Percentiles rank a stretch among this genome's conserved stretches.
phyloP scores from a whole-genome alignment of 768 basidiomycete genomes.

The Clitopilus passeckerianus region DNA sequence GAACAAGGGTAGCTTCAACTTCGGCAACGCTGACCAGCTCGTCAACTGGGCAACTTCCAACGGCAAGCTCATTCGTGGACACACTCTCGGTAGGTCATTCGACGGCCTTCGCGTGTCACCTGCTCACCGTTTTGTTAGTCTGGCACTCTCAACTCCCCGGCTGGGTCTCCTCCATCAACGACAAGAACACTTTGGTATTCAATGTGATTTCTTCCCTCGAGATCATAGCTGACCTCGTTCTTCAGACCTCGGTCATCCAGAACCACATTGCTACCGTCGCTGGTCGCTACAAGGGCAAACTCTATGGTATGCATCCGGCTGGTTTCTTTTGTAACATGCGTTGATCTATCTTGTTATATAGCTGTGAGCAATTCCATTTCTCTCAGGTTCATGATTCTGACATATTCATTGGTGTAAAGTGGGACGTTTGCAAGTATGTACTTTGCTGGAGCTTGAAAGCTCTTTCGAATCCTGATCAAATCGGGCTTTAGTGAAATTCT shows the following conservation, averaged over 20 bases:
- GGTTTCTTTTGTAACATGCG: not conserved
- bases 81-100: slow-evolving; percentile 17
- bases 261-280: slow-evolving; percentile 34
- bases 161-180: slow-evolving; percentile 29
- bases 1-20: slow-evolving; percentile 20
- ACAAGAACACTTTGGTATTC: slow-evolving; percentile 23
- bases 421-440: slow-evolving; percentile 32
- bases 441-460: not conserved
- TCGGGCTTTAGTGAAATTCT: slow-evolving; percentile 32
- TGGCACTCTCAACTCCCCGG: slow-evolving; percentile 28
- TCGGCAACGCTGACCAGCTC: slow-evolving; percentile 20
- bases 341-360: not conserved
- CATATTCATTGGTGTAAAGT: slow-evolving; percentile 9
- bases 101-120: not conserved
- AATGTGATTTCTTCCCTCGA: not conserved
- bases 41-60: slow-evolving; percentile 22
- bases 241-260: slow-evolving; percentile 28
- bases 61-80: slow-evolving; percentile 22
- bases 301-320: slow-evolving; percentile 19
- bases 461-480: not conserved
- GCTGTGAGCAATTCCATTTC: too few relatives aligned
- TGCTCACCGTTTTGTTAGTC: slow-evolving; percentile 17
- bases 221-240: not conserved
- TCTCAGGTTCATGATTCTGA: too few relatives aligned
- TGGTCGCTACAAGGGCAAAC: slow-evolving; percentile 30